Percentiles rank a stretch among this genome's conserved stretches.
phyloP scores from a whole-genome alignment of 148 eudicot genomes.

The Chenopodium suecicum region DNA sequence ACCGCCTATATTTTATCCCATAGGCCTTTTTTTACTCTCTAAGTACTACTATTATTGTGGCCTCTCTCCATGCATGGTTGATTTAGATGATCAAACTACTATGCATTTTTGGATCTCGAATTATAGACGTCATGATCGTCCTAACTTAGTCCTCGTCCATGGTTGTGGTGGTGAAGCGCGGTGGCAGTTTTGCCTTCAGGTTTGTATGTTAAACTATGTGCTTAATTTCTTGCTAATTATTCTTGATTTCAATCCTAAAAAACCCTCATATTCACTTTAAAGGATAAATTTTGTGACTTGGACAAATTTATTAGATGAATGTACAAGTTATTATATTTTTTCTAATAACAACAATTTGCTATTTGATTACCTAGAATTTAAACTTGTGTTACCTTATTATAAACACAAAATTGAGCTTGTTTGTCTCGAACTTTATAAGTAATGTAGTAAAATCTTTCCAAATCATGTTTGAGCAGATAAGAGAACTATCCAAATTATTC shows the following conservation, averaged over 20 bases:
- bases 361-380: background rate
- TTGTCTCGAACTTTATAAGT: no score
- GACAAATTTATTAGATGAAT: background rate
- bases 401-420: no score
- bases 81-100: conserved; percentile 52
- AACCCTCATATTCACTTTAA: background rate
- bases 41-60: conserved; percentile 37
- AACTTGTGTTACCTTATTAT: background rate
- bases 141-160: conserved; percentile 53
- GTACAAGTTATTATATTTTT: no score
- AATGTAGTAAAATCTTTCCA: background rate
- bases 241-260: background rate
- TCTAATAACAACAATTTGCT: no score
- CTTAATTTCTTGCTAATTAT: background rate
- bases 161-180: conserved; percentile 60
- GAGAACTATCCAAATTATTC: conserved; percentile 38
- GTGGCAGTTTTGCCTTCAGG: conserved; percentile 50
- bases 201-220: background rate
- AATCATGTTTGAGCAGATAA: conserved; percentile 21
- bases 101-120: conserved; percentile 48
- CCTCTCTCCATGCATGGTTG: conserved; percentile 42
- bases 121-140: conserved; percentile 37
- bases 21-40: conserved; percentile 28
- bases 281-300: background rate
- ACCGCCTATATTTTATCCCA: conserved; percentile 32